Evolutionary conservation across 2,329 filamentous ascomycete genomes (phyloP).

Genomic region (Falciphora oryzae): DNA sequence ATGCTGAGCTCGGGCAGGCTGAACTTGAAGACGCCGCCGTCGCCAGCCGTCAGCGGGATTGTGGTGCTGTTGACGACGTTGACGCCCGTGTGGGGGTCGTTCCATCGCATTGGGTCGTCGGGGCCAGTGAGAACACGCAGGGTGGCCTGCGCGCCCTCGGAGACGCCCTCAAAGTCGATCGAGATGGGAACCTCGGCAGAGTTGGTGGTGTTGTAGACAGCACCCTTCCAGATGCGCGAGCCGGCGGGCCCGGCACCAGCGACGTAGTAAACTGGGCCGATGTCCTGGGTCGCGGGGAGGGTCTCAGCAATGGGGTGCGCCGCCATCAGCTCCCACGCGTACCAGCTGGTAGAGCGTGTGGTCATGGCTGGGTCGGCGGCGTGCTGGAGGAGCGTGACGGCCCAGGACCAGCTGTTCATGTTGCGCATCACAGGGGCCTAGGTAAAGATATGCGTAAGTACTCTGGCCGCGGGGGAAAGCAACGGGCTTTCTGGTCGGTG

Average conservation of each 20-base stretch:
- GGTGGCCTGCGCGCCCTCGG: conserved; percentile 31
- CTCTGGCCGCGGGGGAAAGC: not conserved
- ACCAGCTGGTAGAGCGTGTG: conserved; percentile 44
- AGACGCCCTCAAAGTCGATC: conserved; percentile 38
- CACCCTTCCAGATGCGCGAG: conserved; percentile 43
- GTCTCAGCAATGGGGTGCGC: conserved; percentile 39
- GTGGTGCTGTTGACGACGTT: conserved; percentile 43
- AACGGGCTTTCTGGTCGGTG: not conserved
- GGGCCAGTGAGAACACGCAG: conserved; percentile 41
- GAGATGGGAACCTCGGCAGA: conserved; percentile 37
- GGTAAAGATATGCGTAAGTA: not conserved
- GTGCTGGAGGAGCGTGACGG: conserved; percentile 44
- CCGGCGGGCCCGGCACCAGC: conserved; percentile 31
- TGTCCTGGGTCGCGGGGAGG: conserved; percentile 34
- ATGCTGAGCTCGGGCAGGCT: conserved; percentile 49
- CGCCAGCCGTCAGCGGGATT: conserved; percentile 32
- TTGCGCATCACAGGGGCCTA: conserved; percentile 41
- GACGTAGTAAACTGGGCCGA: conserved; percentile 43
- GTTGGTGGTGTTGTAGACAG: conserved; percentile 46
- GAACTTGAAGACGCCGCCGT: conserved; percentile 45
- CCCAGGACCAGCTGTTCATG: conserved; percentile 45
- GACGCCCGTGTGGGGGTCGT: conserved; percentile 36
- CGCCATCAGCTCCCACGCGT: conserved; percentile 43
- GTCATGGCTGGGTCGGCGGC: conserved; percentile 42
- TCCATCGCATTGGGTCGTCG: conserved; percentile 35